Evolutionary conservation across 1,284 basidiomycete species (phyloP), one percentile per base, ranked within the genome.

Genomic region (Agroathelia rolfsii): DNA sequence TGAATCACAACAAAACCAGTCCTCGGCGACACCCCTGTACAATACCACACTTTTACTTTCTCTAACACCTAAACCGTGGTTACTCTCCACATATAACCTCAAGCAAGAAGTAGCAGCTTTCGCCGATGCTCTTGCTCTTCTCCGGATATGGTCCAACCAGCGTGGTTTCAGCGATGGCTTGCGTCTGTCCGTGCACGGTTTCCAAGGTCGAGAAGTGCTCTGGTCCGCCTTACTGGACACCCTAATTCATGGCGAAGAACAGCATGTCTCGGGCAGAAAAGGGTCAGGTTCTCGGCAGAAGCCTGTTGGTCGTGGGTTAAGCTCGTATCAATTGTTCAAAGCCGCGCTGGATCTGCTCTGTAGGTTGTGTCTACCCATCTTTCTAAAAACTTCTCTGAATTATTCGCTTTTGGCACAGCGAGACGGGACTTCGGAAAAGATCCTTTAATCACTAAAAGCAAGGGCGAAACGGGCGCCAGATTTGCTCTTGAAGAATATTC

Each of bases 111-210:
- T 73, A 4, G 67, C 80, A 0, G 70, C 76, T 0, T 89, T 87
- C 49, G 55, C 61, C 2, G 84, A 93, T 39, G 88, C 87, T 5
- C 59, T 89, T 12, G 65, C 81, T 1, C 62, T 96, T 7, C 72
- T 96, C 35, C 73, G 88, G 13, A 73, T 94, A 12, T 96, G 93
- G 94, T 85, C 87, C 1, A 80, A 81, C 35, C 85, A 93, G 50
- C 71, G 92, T 13, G 89, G 88, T 0, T 87, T 87, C 42, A 67
- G 72, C 2, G 62, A 62, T 31, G 70, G 74, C 4, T 45, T 56
- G 23, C 51, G 58, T 24, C 50, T 72, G 37, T 80, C 77, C 41
- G 63, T 84, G 2, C 63, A 66, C 23, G 86, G 82, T 0, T 79
- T 79, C 42, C 79, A 74, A 47, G 71, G 62, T 30, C 68, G 63